Evolutionary conservation across 306 rosid species (phyloP), one percentile per base, ranked within the genome.

Genomic region (Lablab purpureus): DNA sequence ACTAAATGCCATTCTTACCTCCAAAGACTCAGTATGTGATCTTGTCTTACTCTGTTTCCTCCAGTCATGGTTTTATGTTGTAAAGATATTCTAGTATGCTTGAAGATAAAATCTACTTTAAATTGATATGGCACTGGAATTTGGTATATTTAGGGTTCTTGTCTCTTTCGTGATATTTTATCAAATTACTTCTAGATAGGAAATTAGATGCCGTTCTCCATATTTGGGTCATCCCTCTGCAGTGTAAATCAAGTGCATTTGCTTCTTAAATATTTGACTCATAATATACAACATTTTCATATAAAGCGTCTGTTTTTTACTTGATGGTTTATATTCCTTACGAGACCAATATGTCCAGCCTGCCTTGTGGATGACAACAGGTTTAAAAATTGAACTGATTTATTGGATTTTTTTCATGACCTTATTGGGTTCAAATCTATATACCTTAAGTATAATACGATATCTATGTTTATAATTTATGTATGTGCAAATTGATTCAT

Each of bases 11-110:
- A 81, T 91, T 62, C 67, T 95, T 67, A 86, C 90, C 25, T 85
- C 92, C 67, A 84, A 91, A 54, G 71, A 83, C 81, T 82, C 77
- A 54, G 99, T 95, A 89, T 51, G 92, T 68, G 56, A 70, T 78
- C 72, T 30, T 58, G 64, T 71, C 79, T 67, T 58, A 51, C 73
- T 55, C 19, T 67, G 49, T 67, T 41, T 59, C 21, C 70, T 79
- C 37, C 71, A 22, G 67, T 64, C 67, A 47, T 58, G 41, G 46
- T 74, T 50, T 59, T 25, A 60, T 66, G 41, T 8, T 80, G 50
- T 59, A 32, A 51, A 37, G 47, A 23, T 47, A 27, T 72, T 59
- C 67, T 72, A 17, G 71, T 19, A 74, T 47, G 45, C 68, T 41
- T 55, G 62, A 52, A 19, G 1, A 69, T 75, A 58, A 70, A 78